These are phyloP conservation scores for Magnolia sinica DNA, from an alignment of 164 flowering plant genomes.

Conservation along the genomic window DNA sequence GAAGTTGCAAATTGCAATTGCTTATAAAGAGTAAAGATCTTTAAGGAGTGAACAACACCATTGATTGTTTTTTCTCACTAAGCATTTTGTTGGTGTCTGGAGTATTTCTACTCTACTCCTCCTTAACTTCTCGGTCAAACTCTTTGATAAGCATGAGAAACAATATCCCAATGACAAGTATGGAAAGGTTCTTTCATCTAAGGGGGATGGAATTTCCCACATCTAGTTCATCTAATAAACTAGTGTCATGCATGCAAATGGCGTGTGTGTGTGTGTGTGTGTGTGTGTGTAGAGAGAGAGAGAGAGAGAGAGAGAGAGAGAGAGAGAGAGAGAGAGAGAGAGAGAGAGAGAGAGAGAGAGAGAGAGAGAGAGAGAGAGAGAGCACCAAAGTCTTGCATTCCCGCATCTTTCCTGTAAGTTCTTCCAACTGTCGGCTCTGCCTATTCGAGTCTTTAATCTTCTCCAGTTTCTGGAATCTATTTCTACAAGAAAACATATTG, in stretches of 20 bases:
- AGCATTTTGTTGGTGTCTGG: constrained; percentile 54
- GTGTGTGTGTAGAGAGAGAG: too few relatives aligned
- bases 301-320: background rate
- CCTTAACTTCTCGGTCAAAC: constrained; percentile 73
- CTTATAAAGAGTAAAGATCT: background rate
- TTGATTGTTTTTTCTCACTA: constrained; percentile 73
- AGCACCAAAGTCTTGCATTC: constrained; percentile 79
- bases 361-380: background rate
- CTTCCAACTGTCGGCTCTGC: constrained; percentile 85
- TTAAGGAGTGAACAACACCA: constrained; percentile 35
- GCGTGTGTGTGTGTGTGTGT: too few relatives aligned
- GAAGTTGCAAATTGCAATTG: background rate
- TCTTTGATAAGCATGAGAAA: constrained; percentile 74
- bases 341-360: too few relatives aligned
- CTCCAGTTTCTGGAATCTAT: constrained; percentile 92
- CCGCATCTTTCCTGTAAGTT: constrained; percentile 85
- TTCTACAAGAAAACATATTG: constrained; percentile 35
- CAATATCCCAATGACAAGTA: background rate
- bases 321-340: background rate
- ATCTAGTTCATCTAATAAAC: too few relatives aligned
- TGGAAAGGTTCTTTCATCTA: background rate
- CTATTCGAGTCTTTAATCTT: constrained; percentile 75
- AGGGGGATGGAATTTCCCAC: too few relatives aligned
- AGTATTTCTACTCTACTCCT: constrained; percentile 45
- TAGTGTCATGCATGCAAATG: too few relatives aligned